These are phyloP conservation scores for Pinus taeda DNA, from an alignment of 75 land plant genomes.

Conservation along the genomic window DNA sequence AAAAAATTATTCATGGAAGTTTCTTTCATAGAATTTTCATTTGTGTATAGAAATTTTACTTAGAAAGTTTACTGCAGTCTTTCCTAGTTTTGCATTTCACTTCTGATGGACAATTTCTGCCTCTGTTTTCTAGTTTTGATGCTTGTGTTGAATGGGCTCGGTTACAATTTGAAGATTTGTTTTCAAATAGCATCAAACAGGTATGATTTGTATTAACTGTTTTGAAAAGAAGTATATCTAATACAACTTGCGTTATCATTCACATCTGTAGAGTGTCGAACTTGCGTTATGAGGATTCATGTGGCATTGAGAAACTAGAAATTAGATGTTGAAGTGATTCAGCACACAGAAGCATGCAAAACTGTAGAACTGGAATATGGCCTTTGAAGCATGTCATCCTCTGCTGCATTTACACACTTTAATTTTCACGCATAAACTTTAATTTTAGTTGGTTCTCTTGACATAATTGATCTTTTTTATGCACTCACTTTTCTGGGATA, in stretches of 20 bases:
- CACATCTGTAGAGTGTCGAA: not conserved
- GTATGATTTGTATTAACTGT: no score
- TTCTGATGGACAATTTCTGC: slow-evolving; percentile 4
- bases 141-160: slow-evolving; percentile 63
- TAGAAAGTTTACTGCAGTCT: not conserved
- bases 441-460: no score
- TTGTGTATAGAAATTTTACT: not conserved
- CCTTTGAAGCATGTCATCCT: not conserved
- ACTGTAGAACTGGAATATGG: not conserved
- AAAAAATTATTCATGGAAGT: not conserved
- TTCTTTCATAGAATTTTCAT: no score
- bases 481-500: not conserved
- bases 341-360: not conserved
- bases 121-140: slow-evolving; percentile 29
- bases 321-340: not conserved
- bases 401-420: not conserved
- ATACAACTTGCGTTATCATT: slow-evolving; percentile 7
- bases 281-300: not conserved
- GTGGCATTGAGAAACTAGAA: not conserved
- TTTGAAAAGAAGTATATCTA: no score
- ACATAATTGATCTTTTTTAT: not conserved
- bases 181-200: slow-evolving; percentile 52
- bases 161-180: slow-evolving; percentile 57
- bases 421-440: no score
- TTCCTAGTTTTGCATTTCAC: slow-evolving; percentile 5